Evolutionary conservation across 2,329 filamentous ascomycete species (phyloP).

Genomic region (Aspergillus transmontanensis): DNA sequence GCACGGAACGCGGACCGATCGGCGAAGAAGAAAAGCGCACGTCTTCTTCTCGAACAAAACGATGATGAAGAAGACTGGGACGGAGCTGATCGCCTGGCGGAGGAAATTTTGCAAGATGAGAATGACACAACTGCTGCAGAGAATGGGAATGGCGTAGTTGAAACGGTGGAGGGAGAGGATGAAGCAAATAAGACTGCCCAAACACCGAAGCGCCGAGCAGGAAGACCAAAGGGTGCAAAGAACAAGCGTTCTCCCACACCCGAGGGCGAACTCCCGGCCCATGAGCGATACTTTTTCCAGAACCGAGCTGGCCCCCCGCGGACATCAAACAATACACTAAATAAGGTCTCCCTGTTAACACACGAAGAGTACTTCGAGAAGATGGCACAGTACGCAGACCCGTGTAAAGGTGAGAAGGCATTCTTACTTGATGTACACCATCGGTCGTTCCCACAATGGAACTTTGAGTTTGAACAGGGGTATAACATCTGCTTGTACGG

Average conservation of each 20-base stretch:
- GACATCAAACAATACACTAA: slow-evolving; percentile 83
- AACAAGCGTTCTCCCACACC: slow-evolving; percentile 75
- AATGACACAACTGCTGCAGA: slow-evolving; percentile 29
- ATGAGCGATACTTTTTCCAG: slow-evolving; percentile 92
- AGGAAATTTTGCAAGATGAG: slow-evolving; percentile 64
- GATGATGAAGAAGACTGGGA: slow-evolving; percentile 67
- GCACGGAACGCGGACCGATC: slow-evolving; percentile 78
- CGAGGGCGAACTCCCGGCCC: slow-evolving; percentile 77
- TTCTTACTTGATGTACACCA: slow-evolving; percentile 75
- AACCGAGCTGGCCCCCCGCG: slow-evolving; percentile 79
- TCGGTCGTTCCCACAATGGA: slow-evolving; percentile 86
- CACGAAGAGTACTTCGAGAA: slow-evolving; percentile 89
- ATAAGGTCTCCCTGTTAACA: slow-evolving; percentile 73
- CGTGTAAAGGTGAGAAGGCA: slow-evolving; percentile 69
- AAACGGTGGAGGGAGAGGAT: slow-evolving; percentile 36
- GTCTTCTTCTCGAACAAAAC: slow-evolving; percentile 69
- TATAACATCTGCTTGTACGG: slow-evolving; percentile 93
- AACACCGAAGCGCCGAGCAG: slow-evolving; percentile 58
- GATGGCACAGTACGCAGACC: slow-evolving; percentile 65
- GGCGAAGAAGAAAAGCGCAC: slow-evolving; percentile 81
- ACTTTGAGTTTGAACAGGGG: slow-evolving; percentile 81
- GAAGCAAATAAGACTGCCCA: slow-evolving; percentile 46
- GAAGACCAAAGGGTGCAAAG: slow-evolving; percentile 57
- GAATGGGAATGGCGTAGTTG: slow-evolving; percentile 27
- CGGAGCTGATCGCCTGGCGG: slow-evolving; percentile 67